These are phyloP conservation scores for Boletus rubropictus DNA, from an alignment of 768 basidiomycete genomes.

Conservation along the genomic window DNA sequence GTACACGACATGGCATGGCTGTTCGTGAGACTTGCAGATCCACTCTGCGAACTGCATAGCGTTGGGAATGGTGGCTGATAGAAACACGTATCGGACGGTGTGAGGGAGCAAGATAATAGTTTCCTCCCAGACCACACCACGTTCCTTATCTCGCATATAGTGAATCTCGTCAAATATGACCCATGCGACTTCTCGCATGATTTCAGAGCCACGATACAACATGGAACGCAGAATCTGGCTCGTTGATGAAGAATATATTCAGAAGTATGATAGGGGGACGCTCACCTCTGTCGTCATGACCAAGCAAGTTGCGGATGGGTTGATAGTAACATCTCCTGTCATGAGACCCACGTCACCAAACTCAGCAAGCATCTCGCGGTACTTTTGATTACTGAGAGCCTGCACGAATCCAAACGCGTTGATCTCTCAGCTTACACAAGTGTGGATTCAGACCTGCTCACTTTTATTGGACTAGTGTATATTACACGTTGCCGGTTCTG, in stretches of 20 bases:
- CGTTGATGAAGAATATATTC: background rate
- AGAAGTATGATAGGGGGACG: background rate
- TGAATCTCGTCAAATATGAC: slow-evolving; percentile 99
- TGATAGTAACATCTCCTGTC: slow-evolving; percentile 99
- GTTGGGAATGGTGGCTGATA: slow-evolving; percentile 98
- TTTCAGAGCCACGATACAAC: slow-evolving; percentile 97
- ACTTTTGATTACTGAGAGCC: slow-evolving; percentile 99
- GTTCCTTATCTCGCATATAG: slow-evolving; percentile 99
- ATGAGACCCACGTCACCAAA: slow-evolving; percentile 98
- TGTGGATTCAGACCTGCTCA: slow-evolving; percentile 36
- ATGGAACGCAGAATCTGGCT: slow-evolving; percentile 92
- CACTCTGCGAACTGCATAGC: slow-evolving; percentile 99
- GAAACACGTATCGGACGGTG: slow-evolving; percentile 94
- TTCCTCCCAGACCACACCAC: slow-evolving; percentile 99
- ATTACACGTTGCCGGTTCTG: slow-evolving; percentile 93
- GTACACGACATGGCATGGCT: slow-evolving; percentile 98
- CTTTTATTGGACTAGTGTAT: slow-evolving; percentile 99
- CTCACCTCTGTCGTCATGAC: slow-evolving; percentile 98
- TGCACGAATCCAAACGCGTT: slow-evolving; percentile 33
- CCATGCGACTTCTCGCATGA: slow-evolving; percentile 99
- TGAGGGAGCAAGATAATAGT: slow-evolving; percentile 97
- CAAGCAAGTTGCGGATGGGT: slow-evolving; percentile 91
- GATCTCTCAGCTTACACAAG: slow-evolving; percentile 9
- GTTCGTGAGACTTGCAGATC: slow-evolving; percentile 96
- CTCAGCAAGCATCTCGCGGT: slow-evolving; percentile 93